Evolutionary conservation across 2,329 filamentous ascomycete genomes (phyloP).

Genomic region (Ceratocystis huliohia): DNA sequence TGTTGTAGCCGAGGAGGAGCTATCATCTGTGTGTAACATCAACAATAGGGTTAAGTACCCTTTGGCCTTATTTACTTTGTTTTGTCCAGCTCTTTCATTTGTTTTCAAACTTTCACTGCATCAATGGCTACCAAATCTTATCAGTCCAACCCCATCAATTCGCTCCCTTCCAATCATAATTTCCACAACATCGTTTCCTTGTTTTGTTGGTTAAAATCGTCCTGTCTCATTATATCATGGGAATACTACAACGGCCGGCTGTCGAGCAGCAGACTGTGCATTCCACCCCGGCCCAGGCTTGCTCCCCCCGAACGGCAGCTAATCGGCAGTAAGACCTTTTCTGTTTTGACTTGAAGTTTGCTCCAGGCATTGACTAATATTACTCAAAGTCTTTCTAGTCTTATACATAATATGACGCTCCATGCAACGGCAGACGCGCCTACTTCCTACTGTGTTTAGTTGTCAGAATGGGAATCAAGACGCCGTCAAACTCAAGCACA

Average conservation of each 20-base stretch:
- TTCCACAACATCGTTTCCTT: background rate
- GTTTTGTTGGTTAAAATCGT: background rate
- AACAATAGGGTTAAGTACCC: too few relatives aligned
- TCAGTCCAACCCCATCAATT: background rate
- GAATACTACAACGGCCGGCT: background rate
- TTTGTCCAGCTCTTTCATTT: too few relatives aligned
- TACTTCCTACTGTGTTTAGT: background rate
- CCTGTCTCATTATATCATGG: background rate
- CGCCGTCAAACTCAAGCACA: background rate
- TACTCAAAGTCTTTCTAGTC: background rate
- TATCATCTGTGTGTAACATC: too few relatives aligned
- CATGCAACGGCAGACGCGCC: background rate
- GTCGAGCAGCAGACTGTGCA: background rate
- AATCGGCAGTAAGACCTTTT: background rate
- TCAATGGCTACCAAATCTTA: background rate
- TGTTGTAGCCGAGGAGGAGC: too few relatives aligned
- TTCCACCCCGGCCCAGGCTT: background rate
- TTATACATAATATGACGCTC: background rate
- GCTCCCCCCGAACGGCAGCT: background rate
- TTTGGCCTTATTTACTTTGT: too few relatives aligned
- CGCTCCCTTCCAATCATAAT: background rate
- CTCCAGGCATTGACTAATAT: background rate
- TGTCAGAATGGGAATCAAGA: conserved; percentile 1
- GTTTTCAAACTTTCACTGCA: too few relatives aligned
- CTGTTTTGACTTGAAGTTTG: background rate